Conservation (phyloP, 2,329 filamentous ascomycete genomes). For the Emydomyces testavorans region DNA sequence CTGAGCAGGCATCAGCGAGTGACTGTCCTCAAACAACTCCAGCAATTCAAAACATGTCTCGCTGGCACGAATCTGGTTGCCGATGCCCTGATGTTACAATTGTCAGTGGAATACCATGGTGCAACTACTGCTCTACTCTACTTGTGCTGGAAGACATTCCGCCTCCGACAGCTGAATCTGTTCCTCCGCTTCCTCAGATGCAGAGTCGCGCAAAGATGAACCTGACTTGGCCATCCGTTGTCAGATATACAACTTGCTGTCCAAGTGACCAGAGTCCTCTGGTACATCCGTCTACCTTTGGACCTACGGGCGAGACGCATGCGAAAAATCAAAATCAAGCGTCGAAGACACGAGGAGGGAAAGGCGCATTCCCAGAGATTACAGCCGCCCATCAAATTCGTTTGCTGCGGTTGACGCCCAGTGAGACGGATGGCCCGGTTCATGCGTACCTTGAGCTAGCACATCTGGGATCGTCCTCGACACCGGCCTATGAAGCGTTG, state of each 20-base stretch:
- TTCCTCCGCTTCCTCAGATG: not conserved
- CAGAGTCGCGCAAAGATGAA: not conserved
- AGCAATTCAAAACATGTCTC: too few relatives aligned
- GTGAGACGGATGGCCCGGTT: not conserved
- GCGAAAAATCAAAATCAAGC: not conserved
- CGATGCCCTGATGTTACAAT: not conserved
- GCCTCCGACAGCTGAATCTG: not conserved
- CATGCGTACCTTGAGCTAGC: not conserved
- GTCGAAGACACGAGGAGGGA: not conserved
- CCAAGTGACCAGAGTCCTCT: not conserved
- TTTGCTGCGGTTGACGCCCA: not conserved
- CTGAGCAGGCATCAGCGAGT: too few relatives aligned
- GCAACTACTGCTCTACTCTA: not conserved
- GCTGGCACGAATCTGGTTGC: slow-evolving; percentile 4
- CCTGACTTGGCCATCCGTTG: not conserved
- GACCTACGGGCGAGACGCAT: too few relatives aligned
- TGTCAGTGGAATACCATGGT: not conserved
- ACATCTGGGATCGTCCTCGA: not conserved
- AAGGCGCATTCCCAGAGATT: not conserved
- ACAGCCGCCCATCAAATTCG: not conserved
- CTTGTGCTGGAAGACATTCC: not conserved
- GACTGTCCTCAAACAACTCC: too few relatives aligned
- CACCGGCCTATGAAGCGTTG: slow-evolving; percentile 8
- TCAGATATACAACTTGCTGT: not conserved
- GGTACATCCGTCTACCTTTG: not conserved